phyloP scores from a whole-genome alignment of 2,329 filamentous ascomycete species.

The Paramyrothecium sp. region DNA sequence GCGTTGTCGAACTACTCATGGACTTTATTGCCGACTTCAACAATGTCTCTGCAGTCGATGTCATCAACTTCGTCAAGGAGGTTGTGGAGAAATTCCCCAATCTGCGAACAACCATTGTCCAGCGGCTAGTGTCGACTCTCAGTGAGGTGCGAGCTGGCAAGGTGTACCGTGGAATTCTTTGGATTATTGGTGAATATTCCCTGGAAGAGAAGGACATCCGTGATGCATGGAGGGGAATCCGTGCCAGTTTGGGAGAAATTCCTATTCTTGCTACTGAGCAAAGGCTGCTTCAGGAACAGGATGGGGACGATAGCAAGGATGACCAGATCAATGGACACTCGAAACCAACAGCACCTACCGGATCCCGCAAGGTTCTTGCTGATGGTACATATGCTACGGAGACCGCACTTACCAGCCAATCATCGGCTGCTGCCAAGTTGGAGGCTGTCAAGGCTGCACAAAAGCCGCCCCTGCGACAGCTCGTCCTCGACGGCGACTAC shows the following conservation, averaged over 20 bases:
- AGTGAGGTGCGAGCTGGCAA: slow-evolving; percentile 94
- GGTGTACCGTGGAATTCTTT: slow-evolving; percentile 93
- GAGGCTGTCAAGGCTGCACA: slow-evolving; percentile 96
- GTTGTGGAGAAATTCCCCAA: slow-evolving; percentile 97
- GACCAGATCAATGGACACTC: slow-evolving; percentile 77
- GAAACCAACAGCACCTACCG: slow-evolving; percentile 73
- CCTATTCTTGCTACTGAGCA: slow-evolving; percentile 96
- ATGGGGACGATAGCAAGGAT: slow-evolving; percentile 62
- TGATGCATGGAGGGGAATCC: slow-evolving; percentile 95
- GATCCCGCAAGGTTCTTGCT: slow-evolving; percentile 87
- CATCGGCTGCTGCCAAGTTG: slow-evolving; percentile 82
- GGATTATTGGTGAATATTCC: slow-evolving; percentile 98
- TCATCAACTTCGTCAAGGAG: slow-evolving; percentile 98
- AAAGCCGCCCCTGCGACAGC: slow-evolving; percentile 90
- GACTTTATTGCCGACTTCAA: slow-evolving; percentile 99
- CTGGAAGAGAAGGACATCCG: slow-evolving; percentile 90
- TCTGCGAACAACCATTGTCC: slow-evolving; percentile 81
- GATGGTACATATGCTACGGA: slow-evolving; percentile 98
- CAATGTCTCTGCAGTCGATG: slow-evolving; percentile 93
- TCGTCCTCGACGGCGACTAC: slow-evolving; percentile 96
- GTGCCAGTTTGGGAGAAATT: slow-evolving; percentile 91
- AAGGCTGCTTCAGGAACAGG: slow-evolving; percentile 81
- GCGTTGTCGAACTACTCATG: slow-evolving; percentile 95
- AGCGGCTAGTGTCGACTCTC: slow-evolving; percentile 84
- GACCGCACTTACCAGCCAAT: slow-evolving; percentile 90